Conservation (phyloP, 306 rosid genomes). For the Sicyos baderoa region DNA sequence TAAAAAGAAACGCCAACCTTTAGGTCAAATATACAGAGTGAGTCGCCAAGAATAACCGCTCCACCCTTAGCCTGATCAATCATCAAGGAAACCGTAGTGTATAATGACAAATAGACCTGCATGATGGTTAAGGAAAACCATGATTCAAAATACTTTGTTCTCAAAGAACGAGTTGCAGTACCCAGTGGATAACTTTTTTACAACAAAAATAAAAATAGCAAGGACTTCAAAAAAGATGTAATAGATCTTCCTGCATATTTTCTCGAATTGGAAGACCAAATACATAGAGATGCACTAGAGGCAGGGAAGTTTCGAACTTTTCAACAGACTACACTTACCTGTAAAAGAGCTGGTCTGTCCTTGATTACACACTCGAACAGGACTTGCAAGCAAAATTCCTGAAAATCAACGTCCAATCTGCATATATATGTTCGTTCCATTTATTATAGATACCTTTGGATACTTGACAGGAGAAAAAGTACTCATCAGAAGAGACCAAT, state of each 20-base stretch:
- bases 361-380: slow-evolving; percentile 96
- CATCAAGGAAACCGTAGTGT: slow-evolving; percentile 69
- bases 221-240: neutral
- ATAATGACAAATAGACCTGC: slow-evolving; percentile 85
- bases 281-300: slow-evolving; percentile 13
- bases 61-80: slow-evolving; percentile 57
- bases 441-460: slow-evolving; percentile 7
- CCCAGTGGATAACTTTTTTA: neutral
- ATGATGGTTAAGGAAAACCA: slow-evolving; percentile 10
- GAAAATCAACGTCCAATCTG: slow-evolving; percentile 85
- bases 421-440: slow-evolving; percentile 20
- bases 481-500: neutral
- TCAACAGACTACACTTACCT: slow-evolving; percentile 38
- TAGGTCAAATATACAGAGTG: slow-evolving; percentile 59
- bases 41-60: slow-evolving; percentile 52
- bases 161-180: neutral
- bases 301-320: neutral
- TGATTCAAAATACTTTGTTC: neutral
- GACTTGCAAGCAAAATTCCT: slow-evolving; percentile 98
- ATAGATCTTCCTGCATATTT: neutral
- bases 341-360: slow-evolving; percentile 92
- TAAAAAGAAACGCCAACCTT: slow-evolving; percentile 39
- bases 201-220: neutral
- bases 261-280: neutral
- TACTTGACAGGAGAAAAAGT: neutral